Conservation (phyloP, 2,329 filamentous ascomycete species). For the Fusarium proliferatum region DNA sequence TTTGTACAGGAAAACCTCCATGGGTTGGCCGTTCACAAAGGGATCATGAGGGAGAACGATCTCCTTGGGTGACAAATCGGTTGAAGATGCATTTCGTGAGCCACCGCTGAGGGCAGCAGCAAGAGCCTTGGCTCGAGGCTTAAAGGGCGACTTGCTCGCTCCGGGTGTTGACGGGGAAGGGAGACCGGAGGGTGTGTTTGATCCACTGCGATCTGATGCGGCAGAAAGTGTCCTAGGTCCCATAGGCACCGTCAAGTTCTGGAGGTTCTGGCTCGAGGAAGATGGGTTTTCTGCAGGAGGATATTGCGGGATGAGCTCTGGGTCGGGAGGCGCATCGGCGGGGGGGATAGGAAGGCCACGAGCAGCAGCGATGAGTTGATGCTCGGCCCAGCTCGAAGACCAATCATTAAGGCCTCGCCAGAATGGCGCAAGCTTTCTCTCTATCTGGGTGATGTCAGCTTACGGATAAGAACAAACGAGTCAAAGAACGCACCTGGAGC, state of each 20-base stretch:
- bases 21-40: conserved; percentile 91
- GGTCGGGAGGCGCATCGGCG: conserved; percentile 83
- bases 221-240: conserved; percentile 80
- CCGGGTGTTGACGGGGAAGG: conserved; percentile 60
- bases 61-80: conserved; percentile 81
- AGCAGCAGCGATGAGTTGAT: conserved; percentile 92
- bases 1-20: conserved; percentile 95
- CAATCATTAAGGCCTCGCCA: conserved; percentile 95
- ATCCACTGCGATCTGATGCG: conserved; percentile 76
- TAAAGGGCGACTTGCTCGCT: conserved; percentile 67
- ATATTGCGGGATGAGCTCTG: conserved; percentile 65
- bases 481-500: conserved; percentile 75
- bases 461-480: background rate
- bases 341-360: conserved; percentile 85
- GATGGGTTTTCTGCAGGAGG: conserved; percentile 60
- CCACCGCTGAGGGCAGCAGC: conserved; percentile 80
- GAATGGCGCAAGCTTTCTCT: conserved; percentile 91
- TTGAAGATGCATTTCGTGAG: conserved; percentile 78
- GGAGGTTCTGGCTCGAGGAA: conserved; percentile 66
- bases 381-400: conserved; percentile 88
- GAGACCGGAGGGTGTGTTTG: conserved; percentile 67
- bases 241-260: conserved; percentile 83
- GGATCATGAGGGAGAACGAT: conserved; percentile 83
- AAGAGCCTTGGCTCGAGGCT: conserved; percentile 88
- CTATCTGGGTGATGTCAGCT: conserved; percentile 72